These are phyloP conservation scores for Xylaria sp. DNA, from an alignment of 2,329 filamentous ascomycete genomes.

Conservation along the genomic window DNA sequence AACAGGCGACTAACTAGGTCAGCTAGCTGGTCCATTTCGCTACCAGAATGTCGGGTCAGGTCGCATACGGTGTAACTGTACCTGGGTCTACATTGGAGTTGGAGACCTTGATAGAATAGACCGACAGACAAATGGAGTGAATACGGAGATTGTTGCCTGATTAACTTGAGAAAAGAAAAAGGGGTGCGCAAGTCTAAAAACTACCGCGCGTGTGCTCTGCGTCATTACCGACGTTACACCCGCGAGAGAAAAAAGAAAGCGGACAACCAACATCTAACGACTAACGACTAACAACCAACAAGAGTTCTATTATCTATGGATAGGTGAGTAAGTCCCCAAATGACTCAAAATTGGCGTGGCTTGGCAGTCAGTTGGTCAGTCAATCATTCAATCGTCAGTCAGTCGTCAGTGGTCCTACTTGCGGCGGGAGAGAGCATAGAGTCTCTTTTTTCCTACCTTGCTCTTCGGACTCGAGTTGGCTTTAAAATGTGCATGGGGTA, in stretches of 20 bases:
- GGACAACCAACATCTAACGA: background rate
- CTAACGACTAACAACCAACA: slow-evolving; percentile 21
- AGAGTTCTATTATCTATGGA: too few species aligned
- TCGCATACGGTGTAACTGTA: background rate
- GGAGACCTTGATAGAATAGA: background rate
- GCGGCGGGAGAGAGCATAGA: background rate
- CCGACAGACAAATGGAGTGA: too few species aligned
- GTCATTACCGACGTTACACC: slow-evolving; percentile 15
- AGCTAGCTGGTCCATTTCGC: background rate
- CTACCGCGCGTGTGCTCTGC: slow-evolving; percentile 27
- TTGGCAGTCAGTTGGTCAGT: background rate
- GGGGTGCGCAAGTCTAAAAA: slow-evolving; percentile 8
- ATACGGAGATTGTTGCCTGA: slow-evolving; percentile 14
- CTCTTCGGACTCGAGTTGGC: background rate
- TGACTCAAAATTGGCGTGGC: background rate
- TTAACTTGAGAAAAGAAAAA: background rate
- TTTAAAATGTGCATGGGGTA: background rate
- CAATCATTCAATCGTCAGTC: background rate
- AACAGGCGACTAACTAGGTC: background rate
- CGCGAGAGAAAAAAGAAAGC: slow-evolving; percentile 1
- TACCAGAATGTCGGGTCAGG: background rate
- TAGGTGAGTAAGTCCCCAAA: background rate
- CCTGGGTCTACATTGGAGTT: slow-evolving; percentile 1
- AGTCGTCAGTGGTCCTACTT: background rate
- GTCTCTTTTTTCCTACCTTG: background rate